These are phyloP conservation scores for Diaporthe citri DNA, from an alignment of 2,329 filamentous ascomycete genomes.

Conservation along the genomic window DNA sequence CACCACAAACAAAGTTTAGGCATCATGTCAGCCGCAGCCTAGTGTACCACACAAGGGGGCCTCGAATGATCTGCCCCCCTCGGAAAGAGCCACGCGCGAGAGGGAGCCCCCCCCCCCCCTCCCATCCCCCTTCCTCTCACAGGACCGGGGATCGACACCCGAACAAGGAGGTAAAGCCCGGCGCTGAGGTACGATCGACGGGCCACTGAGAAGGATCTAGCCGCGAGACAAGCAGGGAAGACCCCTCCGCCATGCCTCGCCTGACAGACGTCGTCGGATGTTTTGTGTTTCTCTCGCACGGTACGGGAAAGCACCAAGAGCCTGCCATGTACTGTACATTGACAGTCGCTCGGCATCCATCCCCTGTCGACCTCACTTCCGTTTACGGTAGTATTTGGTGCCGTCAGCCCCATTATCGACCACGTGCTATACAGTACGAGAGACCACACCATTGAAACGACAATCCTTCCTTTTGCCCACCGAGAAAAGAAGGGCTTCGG, in stretches of 20 bases:
- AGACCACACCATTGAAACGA: slow-evolving; percentile 1
- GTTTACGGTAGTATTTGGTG: slow-evolving; percentile 4
- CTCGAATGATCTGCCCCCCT: background rate
- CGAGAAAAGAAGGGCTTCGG: background rate
- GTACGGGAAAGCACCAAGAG: background rate
- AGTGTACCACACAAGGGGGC: background rate
- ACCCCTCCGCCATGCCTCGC: slow-evolving; percentile 12
- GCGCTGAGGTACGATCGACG: slow-evolving; percentile 29
- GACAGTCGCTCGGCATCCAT: slow-evolving; percentile 5
- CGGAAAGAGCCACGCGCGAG: slow-evolving; percentile 20
- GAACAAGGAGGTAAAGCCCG: slow-evolving; percentile 20
- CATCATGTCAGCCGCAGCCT: slow-evolving; percentile 21
- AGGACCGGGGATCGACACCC: slow-evolving; percentile 27
- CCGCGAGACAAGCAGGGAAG: slow-evolving; percentile 26
- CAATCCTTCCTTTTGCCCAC: slow-evolving; percentile 4
- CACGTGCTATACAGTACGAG: slow-evolving; percentile 30
- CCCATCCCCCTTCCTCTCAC: background rate
- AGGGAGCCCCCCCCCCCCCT: background rate
- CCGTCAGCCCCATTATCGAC: slow-evolving; percentile 12
- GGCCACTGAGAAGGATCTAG: slow-evolving; percentile 9
- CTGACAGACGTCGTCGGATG: slow-evolving; percentile 31
- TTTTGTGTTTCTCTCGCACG: slow-evolving; percentile 25
- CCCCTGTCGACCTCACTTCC: slow-evolving; percentile 20
- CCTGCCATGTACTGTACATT: slow-evolving; percentile 10
- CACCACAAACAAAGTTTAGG: slow-evolving; percentile 15